Conservation (phyloP, 345 rosid species). For the Melaleuca alternifolia region DNA sequence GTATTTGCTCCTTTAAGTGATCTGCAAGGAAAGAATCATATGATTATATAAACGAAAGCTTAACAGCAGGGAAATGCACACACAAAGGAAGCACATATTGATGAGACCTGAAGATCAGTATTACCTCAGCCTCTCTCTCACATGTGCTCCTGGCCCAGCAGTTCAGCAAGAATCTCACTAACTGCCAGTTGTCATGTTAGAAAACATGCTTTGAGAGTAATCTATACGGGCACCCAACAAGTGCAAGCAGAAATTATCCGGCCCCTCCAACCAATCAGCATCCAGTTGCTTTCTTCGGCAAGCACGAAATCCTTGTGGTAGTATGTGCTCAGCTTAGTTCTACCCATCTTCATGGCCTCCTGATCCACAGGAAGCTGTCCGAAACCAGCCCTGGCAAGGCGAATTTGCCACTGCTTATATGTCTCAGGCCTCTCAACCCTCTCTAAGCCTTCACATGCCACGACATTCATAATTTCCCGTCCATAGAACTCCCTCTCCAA, state of each 20-base stretch:
- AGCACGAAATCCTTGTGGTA: constrained; percentile 72
- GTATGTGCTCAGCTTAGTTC: constrained; percentile 22
- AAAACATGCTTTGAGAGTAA: background rate
- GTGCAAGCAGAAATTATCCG: constrained; percentile 53
- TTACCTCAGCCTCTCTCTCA: background rate
- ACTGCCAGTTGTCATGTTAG: background rate
- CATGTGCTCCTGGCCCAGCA: background rate
- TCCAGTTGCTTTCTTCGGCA: constrained; percentile 61
- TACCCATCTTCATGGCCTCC: constrained; percentile 22
- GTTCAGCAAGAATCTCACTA: background rate
- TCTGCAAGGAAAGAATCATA: background rate
- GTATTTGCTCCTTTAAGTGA: background rate
- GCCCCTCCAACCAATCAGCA: constrained; percentile 95
- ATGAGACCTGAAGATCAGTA: background rate
- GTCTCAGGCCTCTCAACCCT: constrained; percentile 85
- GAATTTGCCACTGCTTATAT: constrained; percentile 79
- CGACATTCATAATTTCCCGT: constrained; percentile 47
- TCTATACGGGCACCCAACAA: constrained; percentile 57
- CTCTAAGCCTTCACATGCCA: constrained; percentile 82
- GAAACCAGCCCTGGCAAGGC: constrained; percentile 66
- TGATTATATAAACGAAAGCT: constrained; percentile 1
- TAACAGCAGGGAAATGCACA: background rate
- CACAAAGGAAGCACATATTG: background rate
- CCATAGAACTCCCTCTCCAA: constrained; percentile 57
- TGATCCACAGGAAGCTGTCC: constrained; percentile 37